Conservation (phyloP, 2,329 filamentous ascomycete species). For the Curvularia eragrostidis region DNA sequence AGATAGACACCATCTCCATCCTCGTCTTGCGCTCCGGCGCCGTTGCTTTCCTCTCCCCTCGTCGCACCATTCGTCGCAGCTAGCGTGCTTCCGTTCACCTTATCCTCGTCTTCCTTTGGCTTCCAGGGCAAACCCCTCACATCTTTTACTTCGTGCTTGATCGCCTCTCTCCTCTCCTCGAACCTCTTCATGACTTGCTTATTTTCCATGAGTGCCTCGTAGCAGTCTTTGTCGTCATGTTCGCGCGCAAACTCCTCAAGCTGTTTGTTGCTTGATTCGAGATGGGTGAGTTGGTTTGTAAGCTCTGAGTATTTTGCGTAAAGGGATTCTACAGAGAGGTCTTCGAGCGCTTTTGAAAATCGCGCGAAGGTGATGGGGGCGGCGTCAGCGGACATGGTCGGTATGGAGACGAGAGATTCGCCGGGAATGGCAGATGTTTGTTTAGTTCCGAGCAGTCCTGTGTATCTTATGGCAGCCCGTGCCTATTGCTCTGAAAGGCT, state of each 20-base stretch:
- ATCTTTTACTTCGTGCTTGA: constrained; percentile 70
- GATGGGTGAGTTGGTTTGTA: constrained; percentile 75
- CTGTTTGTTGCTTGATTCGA: constrained; percentile 76
- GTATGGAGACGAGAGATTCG: neutral
- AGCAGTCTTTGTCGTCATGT: constrained; percentile 71
- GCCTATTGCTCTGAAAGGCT: neutral
- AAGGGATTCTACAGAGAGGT: constrained; percentile 70
- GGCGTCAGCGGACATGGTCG: constrained; percentile 67
- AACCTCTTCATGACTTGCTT: constrained; percentile 71
- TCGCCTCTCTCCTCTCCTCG: constrained; percentile 67
- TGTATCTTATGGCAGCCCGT: no score
- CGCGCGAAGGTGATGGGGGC: constrained; percentile 66
- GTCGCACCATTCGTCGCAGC: neutral
- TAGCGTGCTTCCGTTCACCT: neutral
- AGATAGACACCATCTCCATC: constrained; percentile 11
- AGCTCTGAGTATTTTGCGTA: constrained; percentile 79
- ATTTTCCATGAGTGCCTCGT: constrained; percentile 77
- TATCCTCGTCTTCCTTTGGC: constrained; percentile 31
- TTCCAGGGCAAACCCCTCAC: constrained; percentile 62
- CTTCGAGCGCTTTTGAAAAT: constrained; percentile 71
- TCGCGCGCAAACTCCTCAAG: constrained; percentile 65
- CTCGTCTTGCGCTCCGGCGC: neutral
- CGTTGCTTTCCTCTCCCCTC: neutral
- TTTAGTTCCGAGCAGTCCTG: neutral
- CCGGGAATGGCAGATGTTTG: neutral